Percentiles rank a stretch among this genome's conserved stretches.
phyloP scores from a whole-genome alignment of 345 rosid species.

The Euphorbia tirucalli region DNA sequence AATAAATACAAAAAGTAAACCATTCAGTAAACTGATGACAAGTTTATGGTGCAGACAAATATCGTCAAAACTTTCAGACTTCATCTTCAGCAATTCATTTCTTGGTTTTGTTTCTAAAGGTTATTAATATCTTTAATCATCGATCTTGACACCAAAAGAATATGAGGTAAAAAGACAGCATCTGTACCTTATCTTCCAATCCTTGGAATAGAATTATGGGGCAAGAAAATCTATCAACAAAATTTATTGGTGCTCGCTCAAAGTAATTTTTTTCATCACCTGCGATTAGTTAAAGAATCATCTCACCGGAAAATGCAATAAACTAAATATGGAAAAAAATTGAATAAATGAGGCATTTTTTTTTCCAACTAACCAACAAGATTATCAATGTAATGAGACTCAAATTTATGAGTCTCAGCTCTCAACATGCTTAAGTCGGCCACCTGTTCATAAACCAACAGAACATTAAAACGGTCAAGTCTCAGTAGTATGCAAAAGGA shows the following conservation, averaged over 20 bases:
- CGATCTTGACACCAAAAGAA: not conserved
- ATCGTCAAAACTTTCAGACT: no score
- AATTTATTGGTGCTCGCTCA: conserved; percentile 88
- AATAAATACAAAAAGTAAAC: no score
- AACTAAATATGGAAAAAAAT: conserved; percentile 6
- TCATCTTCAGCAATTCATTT: not conserved
- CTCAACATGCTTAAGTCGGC: conserved; percentile 76
- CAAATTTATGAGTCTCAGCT: conserved; percentile 87
- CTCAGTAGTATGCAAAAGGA: not conserved
- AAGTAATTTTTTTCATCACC: conserved; percentile 67
- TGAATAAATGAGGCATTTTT: not conserved
- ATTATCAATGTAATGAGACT: conserved; percentile 78
- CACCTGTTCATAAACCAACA: conserved; percentile 46
- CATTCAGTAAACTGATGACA: no score
- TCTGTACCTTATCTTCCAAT: conserved; percentile 81
- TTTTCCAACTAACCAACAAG: conserved; percentile 71
- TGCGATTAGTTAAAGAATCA: conserved; percentile 31
- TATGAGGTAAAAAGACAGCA: not conserved
- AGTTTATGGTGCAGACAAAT: no score
- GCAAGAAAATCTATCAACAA: conserved; percentile 80
- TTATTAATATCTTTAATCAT: conserved; percentile 1
- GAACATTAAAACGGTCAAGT: conserved; percentile 10
- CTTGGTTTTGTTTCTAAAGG: not conserved
- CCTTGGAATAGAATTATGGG: conserved; percentile 95
- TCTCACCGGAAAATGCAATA: conserved; percentile 14